A percentile compares a stretch with the other conserved stretches of the same genome.
Conservation (phyloP, 169 alveolate species). For the Plasmodium fragile region DNA sequence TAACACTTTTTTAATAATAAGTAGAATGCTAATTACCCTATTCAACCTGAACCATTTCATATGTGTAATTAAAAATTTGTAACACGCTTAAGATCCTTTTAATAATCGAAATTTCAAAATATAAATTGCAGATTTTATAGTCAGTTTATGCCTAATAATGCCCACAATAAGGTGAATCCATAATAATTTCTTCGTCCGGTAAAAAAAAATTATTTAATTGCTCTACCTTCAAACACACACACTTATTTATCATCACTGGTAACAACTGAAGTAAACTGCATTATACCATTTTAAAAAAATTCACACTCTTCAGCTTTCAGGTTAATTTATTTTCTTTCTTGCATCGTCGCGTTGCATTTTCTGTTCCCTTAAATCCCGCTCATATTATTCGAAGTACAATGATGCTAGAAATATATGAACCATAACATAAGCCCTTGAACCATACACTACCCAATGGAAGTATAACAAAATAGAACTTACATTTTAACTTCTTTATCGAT, state of each 20-base stretch:
- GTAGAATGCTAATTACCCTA: background rate
- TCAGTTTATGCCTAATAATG: background rate
- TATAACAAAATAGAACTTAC: background rate
- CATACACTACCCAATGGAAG: background rate
- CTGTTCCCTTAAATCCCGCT: background rate
- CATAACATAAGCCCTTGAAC: background rate
- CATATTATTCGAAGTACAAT: background rate
- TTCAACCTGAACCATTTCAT: background rate
- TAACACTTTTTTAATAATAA: background rate
- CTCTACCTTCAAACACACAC: background rate
- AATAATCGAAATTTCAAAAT: background rate
- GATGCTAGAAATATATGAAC: background rate
- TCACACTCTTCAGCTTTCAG: background rate
- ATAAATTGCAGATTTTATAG: background rate
- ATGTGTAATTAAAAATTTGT: background rate
- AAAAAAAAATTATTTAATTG: background rate
- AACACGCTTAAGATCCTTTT: background rate
- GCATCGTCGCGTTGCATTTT: background rate
- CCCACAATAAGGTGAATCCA: background rate
- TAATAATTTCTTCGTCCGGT: background rate
- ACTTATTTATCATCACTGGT: background rate
- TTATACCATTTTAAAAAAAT: background rate
- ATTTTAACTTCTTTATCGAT: background rate
- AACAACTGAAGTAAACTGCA: background rate
- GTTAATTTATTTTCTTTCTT: background rate